Base-by-base conservation (phyloP, 257 asterid species). In the Knoxia roxburghii region DNA sequence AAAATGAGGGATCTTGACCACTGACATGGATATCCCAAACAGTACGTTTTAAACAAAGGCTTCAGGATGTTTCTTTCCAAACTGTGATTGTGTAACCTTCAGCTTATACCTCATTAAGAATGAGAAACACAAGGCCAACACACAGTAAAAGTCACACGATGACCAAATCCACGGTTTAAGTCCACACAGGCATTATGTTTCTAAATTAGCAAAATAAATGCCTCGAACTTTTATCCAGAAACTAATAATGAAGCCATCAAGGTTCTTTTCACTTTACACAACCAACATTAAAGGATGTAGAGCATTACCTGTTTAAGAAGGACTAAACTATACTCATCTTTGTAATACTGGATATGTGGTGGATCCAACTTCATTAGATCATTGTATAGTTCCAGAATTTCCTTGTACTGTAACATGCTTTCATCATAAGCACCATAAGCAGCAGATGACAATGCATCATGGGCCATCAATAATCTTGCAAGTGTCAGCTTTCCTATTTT, bases 401-500 rank as follows among this genome's bases (percentile, higher is more conserved):
- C 99, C 77, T 77, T 87, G 79, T 81, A 87, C 32, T 54, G 74
- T 67, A 69, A 51, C 46, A 65, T 71, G 56, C 68, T 73, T 62
- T 75, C 68, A 65, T 65, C 79, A 35, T 77, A 61, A 59, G 71
- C 45, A 73, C 78, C 79, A 51, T 78, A 29, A 66, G 70, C 50
- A 65, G 59, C 68, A 64, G 86, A 79, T 73, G 76, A 64, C 78
- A 90, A 67, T 41, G 89, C 70, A 76, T 83, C 81, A 37, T 68
- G 85, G 24, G 95, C 95, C 86, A 73, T 83, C 86, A 87, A 67
- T 62, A 90, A 82, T 88, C 99, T 90, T 64, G 97, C 96, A 71
- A 94, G 96, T 64, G 89, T 87, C 67, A 94, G 92, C 77, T 94
- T 90, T 53, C 96, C 99, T 67, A 90, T 94, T 89, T 94, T 94